Base-by-base conservation (phyloP, 495 filamentous ascomycete species). In the Sordaria brevicollis region DNA sequence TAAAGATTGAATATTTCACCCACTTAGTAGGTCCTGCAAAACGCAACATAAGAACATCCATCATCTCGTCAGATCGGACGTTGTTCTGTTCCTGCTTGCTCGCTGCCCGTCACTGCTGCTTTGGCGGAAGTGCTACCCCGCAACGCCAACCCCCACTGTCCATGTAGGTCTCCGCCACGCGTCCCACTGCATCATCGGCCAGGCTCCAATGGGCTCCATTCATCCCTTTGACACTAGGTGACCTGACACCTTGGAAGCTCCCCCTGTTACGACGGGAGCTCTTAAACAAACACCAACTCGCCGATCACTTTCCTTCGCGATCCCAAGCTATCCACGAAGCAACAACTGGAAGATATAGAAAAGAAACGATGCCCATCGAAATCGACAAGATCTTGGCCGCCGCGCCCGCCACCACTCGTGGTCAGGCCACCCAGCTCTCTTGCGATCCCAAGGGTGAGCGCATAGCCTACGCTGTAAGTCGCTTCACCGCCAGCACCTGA, bases 401-500 rank as follows among this genome's bases (percentile, higher is more conserved):
- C 33, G 77, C 81, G 74, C 95, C 95, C 70, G 88, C 89, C 66
- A 97, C 94, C 17, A 89, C 86, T 69, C 90, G 95, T 72, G 93
- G 93, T 67, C 89, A 92, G 73, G 92, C 94, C 70, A 97, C 95
- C 17, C 92, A 93, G 75, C 89, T 99, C 66, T 94, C 93, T 35
- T 88, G 89, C 29, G 96, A 99, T 79, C 80, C 90, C 35, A 97
- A 97, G 79, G 95, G 96, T 69, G 91, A 97, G 82, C 88, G 93
- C 69, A 89, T 99, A 79, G 92, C 93, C 66, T 99, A 98, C 77
- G 92, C 95, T 66, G 94, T 97, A 87, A 80, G 89, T 81, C 10
- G 19, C 36, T 21, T 37, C 35, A 33, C 38, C 31, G 17, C 33
- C 39, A 38, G 36, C 57, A 38, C 38, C 13, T 35, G 21, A 10